phyloP scores from a whole-genome alignment of 495 filamentous ascomycete genomes.

The Saxispiralis lemnorum region DNA sequence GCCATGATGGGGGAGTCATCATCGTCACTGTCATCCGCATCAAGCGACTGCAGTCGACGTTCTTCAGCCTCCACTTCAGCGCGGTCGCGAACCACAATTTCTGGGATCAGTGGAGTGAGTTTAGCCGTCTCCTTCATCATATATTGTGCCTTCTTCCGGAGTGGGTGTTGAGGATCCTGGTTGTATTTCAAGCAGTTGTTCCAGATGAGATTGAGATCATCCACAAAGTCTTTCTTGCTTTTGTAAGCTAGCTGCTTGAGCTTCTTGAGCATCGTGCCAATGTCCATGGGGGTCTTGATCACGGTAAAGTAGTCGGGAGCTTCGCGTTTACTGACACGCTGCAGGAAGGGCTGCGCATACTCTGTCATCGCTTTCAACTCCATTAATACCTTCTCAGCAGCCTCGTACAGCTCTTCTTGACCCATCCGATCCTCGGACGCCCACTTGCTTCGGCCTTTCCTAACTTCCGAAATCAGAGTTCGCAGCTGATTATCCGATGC shows the following conservation, averaged over 20 bases:
- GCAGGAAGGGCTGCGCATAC: slow-evolving; percentile 83
- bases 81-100: slow-evolving; percentile 71
- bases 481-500: slow-evolving; percentile 86
- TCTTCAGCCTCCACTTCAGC: slow-evolving; percentile 96
- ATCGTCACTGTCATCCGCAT: slow-evolving; percentile 85
- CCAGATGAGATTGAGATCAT: slow-evolving; percentile 89
- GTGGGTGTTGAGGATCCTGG: slow-evolving; percentile 64
- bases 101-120: slow-evolving; percentile 83
- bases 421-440: slow-evolving; percentile 91
- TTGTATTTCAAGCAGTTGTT: slow-evolving; percentile 92
- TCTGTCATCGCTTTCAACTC: slow-evolving; percentile 94
- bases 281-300: slow-evolving; percentile 95
- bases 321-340: slow-evolving; percentile 85
- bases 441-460: slow-evolving; percentile 97
- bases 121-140: slow-evolving; percentile 97
- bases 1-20: slow-evolving; percentile 83
- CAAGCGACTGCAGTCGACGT: slow-evolving; percentile 51
- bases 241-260: slow-evolving; percentile 73
- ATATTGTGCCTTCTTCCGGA: slow-evolving; percentile 82
- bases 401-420: slow-evolving; percentile 95
- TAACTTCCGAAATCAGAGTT: slow-evolving; percentile 83
- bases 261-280: slow-evolving; percentile 96
- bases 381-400: slow-evolving; percentile 84
- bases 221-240: slow-evolving; percentile 87
- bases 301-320: slow-evolving; percentile 89